Conservation (phyloP, 768 basidiomycete genomes). For the Cystofilobasidium bisporidii region DNA sequence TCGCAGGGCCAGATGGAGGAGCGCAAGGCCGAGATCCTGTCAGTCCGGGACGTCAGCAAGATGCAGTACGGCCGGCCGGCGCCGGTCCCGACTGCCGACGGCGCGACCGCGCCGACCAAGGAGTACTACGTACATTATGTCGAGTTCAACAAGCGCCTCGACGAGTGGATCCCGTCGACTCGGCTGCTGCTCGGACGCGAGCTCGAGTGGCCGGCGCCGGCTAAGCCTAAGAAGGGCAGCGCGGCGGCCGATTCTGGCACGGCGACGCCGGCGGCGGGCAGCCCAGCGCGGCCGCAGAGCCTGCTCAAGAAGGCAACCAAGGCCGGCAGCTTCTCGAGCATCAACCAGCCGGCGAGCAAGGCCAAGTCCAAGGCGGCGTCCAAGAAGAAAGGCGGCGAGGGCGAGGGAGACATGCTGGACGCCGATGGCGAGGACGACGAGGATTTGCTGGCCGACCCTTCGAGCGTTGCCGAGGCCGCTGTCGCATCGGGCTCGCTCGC, state of each 20-base stretch:
- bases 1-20: conserved; percentile 70
- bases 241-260: background rate
- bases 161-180: conserved; percentile 89
- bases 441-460: conserved; percentile 43
- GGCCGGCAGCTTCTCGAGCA: conserved; percentile 35
- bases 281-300: conserved; percentile 27
- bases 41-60: conserved; percentile 74
- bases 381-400: conserved; percentile 23
- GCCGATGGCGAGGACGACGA: conserved; percentile 45
- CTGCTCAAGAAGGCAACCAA: conserved; percentile 43
- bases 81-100: conserved; percentile 38
- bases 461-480: conserved; percentile 37
- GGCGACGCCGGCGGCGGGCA: conserved; percentile 23
- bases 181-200: conserved; percentile 74
- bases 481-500: conserved; percentile 18
- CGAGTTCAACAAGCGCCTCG: conserved; percentile 95
- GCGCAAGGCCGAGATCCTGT: conserved; percentile 88
- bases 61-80: conserved; percentile 41
- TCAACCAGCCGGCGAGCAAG: conserved; percentile 16
- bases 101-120: conserved; percentile 55
- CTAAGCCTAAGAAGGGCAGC: conserved; percentile 45
- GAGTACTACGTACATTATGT: conserved; percentile 99
- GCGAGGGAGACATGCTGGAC: conserved; percentile 43
- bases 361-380: conserved; percentile 12
- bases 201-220: conserved; percentile 72